These are phyloP conservation scores for Hyphopichia buzzinii DNA, from an alignment of 1,139 yeast genomes.

Conservation along the genomic window DNA sequence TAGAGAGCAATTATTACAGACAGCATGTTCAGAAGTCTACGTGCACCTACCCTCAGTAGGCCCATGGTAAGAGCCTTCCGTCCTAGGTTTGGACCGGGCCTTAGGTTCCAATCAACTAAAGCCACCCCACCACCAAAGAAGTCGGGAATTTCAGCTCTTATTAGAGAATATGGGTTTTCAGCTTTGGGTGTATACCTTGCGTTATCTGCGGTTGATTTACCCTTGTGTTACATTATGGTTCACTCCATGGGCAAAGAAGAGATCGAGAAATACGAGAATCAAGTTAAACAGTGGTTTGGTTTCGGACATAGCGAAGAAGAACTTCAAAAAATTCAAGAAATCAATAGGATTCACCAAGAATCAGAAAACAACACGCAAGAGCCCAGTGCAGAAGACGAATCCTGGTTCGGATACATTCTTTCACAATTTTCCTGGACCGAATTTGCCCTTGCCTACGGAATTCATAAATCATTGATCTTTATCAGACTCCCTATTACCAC, in stretches of 20 bases:
- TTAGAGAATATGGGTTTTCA: conserved; percentile 86
- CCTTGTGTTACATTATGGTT: conserved; percentile 76
- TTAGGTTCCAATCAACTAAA: conserved; percentile 21
- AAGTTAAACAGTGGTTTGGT: conserved; percentile 59
- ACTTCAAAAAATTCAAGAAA: conserved; percentile 31
- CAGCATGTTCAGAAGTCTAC: neutral
- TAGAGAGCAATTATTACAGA: too few species aligned
- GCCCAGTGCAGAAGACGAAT: conserved; percentile 8
- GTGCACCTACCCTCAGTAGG: neutral
- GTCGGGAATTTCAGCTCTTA: conserved; percentile 62
- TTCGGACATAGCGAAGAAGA: conserved; percentile 47
- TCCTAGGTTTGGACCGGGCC: conserved; percentile 4
- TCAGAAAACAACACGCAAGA: conserved; percentile 15
- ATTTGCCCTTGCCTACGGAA: conserved; percentile 86
- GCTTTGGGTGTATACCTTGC: conserved; percentile 84
- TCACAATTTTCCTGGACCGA: conserved; percentile 57
- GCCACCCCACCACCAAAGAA: conserved; percentile 25
- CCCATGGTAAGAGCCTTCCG: neutral
- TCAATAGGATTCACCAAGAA: conserved; percentile 25
- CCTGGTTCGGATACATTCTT: conserved; percentile 25
- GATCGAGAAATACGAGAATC: conserved; percentile 64
- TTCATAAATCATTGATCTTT: conserved; percentile 82
- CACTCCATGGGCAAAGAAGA: conserved; percentile 84
- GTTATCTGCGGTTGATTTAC: conserved; percentile 71
- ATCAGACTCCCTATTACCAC: conserved; percentile 88